Conservation (phyloP, 345 rosid species). For the Salix caprea region DNA sequence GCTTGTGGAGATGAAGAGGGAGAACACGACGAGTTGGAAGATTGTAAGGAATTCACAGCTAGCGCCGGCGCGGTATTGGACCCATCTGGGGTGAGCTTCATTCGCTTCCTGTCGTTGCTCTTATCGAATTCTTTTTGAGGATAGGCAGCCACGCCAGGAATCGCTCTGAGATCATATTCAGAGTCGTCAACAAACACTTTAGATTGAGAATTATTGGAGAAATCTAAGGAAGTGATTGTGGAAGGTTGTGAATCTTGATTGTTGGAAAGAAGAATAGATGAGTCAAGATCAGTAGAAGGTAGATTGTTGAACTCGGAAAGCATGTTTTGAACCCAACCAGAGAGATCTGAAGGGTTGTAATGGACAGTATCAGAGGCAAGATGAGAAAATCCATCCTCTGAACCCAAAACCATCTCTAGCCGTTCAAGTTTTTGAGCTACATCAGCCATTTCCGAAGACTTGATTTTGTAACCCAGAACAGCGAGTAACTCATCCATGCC, state of each 20-base stretch:
- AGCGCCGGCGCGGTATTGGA: not conserved
- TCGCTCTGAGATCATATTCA: slow-evolving; percentile 32
- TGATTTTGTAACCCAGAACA: slow-evolving; percentile 28
- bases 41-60: not conserved
- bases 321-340: slow-evolving; percentile 30
- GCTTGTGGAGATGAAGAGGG: not conserved
- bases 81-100: slow-evolving; percentile 3
- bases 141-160: slow-evolving; percentile 29
- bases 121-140: slow-evolving; percentile 11
- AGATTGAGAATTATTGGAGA: slow-evolving; percentile 1
- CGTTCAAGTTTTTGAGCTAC: slow-evolving; percentile 34
- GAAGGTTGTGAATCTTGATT: slow-evolving; percentile 14
- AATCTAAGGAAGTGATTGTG: not conserved
- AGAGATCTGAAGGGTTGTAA: slow-evolving; percentile 35
- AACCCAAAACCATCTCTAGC: slow-evolving; percentile 30
- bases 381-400: slow-evolving; percentile 23
- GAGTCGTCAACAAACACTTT: slow-evolving; percentile 18
- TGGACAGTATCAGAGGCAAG: slow-evolving; percentile 27
- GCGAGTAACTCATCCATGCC: slow-evolving; percentile 33
- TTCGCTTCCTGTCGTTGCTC: slow-evolving; percentile 11
- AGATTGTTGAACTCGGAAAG: slow-evolving; percentile 23
- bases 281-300: not conserved
- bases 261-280: not conserved
- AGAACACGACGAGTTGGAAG: not conserved
- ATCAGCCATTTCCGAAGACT: slow-evolving; percentile 32